A percentile compares a stretch with the other conserved stretches of the same genome.
Evolutionary conservation across 2,329 filamentous ascomycete species (phyloP).

Genomic region (Penicillium sp.): DNA sequence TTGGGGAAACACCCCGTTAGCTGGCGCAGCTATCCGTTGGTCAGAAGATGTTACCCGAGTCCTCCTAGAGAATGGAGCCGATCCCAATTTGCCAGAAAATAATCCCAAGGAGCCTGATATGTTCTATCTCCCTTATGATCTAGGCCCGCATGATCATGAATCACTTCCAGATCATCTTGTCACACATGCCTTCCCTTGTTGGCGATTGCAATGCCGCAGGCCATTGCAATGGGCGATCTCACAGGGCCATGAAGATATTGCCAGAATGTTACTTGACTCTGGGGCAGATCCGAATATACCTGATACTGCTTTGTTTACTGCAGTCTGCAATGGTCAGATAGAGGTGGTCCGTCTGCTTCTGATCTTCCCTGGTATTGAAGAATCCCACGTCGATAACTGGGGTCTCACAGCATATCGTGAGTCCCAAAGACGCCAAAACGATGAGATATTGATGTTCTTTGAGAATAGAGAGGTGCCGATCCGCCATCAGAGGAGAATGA

Average conservation of each 20-base stretch:
- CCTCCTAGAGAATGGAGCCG: constrained; percentile 1
- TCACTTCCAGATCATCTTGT: neutral
- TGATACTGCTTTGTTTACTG: neutral
- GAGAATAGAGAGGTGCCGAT: constrained; percentile 18
- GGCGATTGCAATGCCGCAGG: neutral
- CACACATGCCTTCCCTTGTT: neutral
- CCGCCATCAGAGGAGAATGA: neutral
- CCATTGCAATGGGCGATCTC: neutral
- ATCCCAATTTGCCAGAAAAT: neutral
- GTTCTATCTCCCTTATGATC: neutral
- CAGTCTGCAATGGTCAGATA: neutral
- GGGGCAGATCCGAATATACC: neutral
- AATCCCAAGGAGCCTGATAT: neutral
- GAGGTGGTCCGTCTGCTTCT: neutral
- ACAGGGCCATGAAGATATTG: neutral
- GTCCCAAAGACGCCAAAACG: constrained; percentile 13
- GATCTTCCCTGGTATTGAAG: neutral
- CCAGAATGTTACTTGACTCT: neutral
- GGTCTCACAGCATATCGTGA: constrained; percentile 1
- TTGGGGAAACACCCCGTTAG: neutral
- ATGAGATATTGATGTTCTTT: neutral
- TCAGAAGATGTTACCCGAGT: neutral
- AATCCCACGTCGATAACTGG: neutral
- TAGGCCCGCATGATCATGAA: neutral
- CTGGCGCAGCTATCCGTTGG: neutral